These are phyloP conservation scores for Vitis rotundifolia DNA, from an alignment of 164 flowering plant genomes.

Conservation along the genomic window DNA sequence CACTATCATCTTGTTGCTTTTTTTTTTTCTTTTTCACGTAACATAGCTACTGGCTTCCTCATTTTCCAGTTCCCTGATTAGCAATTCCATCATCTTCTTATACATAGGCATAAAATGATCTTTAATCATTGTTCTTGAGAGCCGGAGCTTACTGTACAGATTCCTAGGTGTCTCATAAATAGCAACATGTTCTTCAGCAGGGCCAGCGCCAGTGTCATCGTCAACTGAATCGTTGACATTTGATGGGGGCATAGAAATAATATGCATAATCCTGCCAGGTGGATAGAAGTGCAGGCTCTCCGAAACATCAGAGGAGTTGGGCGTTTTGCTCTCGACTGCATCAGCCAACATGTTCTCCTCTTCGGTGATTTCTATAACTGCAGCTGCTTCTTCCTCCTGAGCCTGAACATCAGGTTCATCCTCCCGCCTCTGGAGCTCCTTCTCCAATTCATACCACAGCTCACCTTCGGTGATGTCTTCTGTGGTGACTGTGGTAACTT, in stretches of 20 bases:
- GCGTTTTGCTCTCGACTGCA: constrained; percentile 37
- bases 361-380: constrained; percentile 61
- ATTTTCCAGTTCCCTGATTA: constrained; percentile 64
- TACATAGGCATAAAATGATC: constrained; percentile 99
- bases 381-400: constrained; percentile 68
- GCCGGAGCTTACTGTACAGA: constrained; percentile 85
- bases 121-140: constrained; percentile 85
- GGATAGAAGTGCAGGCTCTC: constrained; percentile 76
- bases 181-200: constrained; percentile 45
- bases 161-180: constrained; percentile 78
- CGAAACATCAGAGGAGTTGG: constrained; percentile 34
- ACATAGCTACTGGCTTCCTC: constrained; percentile 27
- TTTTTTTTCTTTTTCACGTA: constrained; percentile 11
- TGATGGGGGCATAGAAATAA: constrained; percentile 42
- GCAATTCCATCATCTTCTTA: constrained; percentile 78
- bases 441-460: constrained; percentile 80
- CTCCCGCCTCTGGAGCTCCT: constrained; percentile 66
- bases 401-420: constrained; percentile 35
- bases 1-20: no score
- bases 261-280: constrained; percentile 92
- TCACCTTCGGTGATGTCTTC: constrained; percentile 80
- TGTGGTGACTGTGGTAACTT: constrained; percentile 25
- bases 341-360: constrained; percentile 59
- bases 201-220: constrained; percentile 14
- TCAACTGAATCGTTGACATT: constrained; percentile 23